Percentiles rank a stretch among this genome's conserved stretches.
Evolutionary conservation across 495 filamentous ascomycete species (phyloP).

Genomic region (Aspergillus homomorphus): DNA sequence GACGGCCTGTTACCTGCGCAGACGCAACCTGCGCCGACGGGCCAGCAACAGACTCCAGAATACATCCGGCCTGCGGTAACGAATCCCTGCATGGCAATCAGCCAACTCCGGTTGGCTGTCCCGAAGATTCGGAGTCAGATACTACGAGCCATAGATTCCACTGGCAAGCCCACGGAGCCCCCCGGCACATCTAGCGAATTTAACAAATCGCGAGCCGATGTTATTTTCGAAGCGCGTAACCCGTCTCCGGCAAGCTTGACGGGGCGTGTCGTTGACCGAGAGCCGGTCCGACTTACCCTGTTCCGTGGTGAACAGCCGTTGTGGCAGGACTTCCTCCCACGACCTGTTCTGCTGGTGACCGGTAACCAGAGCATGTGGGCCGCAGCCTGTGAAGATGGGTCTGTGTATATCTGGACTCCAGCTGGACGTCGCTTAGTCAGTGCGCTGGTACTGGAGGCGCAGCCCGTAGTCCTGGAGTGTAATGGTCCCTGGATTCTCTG

Average conservation of each 20-base stretch:
- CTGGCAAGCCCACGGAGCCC: conserved; percentile 45
- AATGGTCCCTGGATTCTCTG: conserved; percentile 85
- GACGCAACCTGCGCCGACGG: conserved; percentile 49
- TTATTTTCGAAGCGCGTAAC: conserved; percentile 73
- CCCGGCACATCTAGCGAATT: conserved; percentile 52
- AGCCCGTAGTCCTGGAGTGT: conserved; percentile 89
- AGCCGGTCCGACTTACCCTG: conserved; percentile 79
- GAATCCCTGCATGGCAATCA: conserved; percentile 74
- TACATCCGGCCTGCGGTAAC: conserved; percentile 84
- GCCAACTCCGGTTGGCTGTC: conserved; percentile 84
- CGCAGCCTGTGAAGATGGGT: conserved; percentile 89
- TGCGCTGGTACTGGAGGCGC: conserved; percentile 81
- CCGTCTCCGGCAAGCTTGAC: conserved; percentile 56
- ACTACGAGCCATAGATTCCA: conserved; percentile 49
- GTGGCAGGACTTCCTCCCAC: conserved; percentile 92
- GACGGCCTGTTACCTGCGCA: conserved; percentile 73
- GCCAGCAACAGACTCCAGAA: conserved; percentile 72
- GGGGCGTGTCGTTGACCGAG: conserved; percentile 57
- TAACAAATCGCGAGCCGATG: conserved; percentile 58
- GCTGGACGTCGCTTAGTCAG: conserved; percentile 85
- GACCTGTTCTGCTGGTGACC: conserved; percentile 76
- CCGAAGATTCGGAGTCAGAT: conserved; percentile 84
- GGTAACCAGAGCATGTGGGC: conserved; percentile 91
- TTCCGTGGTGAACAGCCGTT: conserved; percentile 77
- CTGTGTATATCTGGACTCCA: conserved; percentile 90